Evolutionary conservation across 768 basidiomycete genomes (phyloP), one percentile per base, ranked within the genome.

Genomic region (Mycena epipterygia): DNA sequence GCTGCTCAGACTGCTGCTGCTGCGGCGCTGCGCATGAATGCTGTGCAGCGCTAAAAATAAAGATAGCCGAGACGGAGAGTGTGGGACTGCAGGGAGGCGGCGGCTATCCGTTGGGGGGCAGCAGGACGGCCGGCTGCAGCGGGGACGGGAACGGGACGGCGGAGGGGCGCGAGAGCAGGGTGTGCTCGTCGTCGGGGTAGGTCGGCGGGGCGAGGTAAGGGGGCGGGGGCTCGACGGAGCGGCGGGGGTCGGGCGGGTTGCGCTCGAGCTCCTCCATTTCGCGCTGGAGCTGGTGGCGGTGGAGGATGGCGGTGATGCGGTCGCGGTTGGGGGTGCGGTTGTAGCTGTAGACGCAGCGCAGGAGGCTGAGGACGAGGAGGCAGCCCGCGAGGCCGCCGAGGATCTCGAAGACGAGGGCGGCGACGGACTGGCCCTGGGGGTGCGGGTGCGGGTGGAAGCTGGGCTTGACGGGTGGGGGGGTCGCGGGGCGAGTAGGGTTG

Each of bases 151-250:
- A n/a, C n/a, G n/a, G n/a, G n/a, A 19, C 44, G 25, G 39, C 48
- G 17, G 68, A 42, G 21, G 6, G 7, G 52, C 25, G 27, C 48
- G 68, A 49, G 25, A 68, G 60, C 59, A 37, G 52, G n/a, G 60
- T 25, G 57, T 55, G 19, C 27, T 74, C 74, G 53, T 74, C 74
- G 5, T 80, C 78, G 2, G 35, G 29, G 73, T 89, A 89, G 5
- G 82, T 79, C 7, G 86, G 84, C 16, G 89, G 88, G 23, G 83
- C 84, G 55, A 85, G 75, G 75, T 89, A 89, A 2, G 87, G 87
- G 48, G 89, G 89, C 2, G 87, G 86, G 23, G 85, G 86, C 13
- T 74, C 81, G 46, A 79, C 72, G 35, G 58, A 57, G 23, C 76
- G 74, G 25, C 81, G 77, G 35, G 78, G 61, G 5, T 71, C 56